Evolutionary conservation across 495 filamentous ascomycete genomes (phyloP).

Genomic region (Aspergillus mulundensis): DNA sequence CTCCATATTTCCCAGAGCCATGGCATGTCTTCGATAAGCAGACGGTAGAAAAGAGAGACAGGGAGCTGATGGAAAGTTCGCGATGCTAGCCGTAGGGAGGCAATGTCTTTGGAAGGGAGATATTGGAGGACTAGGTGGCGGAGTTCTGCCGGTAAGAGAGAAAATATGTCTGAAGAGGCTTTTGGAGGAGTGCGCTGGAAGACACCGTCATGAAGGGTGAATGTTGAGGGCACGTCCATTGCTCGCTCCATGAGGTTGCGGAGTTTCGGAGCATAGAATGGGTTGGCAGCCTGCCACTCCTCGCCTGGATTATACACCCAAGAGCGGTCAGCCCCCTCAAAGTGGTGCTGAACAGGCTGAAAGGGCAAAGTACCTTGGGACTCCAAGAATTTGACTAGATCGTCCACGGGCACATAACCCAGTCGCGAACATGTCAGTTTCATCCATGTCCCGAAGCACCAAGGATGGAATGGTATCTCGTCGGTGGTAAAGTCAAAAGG

Average conservation of each 20-base stretch:
- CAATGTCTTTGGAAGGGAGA: conserved; percentile 23
- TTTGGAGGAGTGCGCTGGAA: not conserved
- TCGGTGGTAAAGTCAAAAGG: too few relatives aligned
- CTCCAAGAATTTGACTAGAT: conserved; percentile 14
- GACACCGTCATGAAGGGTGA: too few relatives aligned
- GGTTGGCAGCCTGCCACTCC: conserved; percentile 29
- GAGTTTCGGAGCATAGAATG: conserved; percentile 25
- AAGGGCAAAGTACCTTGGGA: conserved; percentile 9
- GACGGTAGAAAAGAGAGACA: conserved; percentile 20
- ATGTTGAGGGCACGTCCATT: too few relatives aligned
- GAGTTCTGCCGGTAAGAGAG: conserved; percentile 23
- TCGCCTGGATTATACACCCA: conserved; percentile 8
- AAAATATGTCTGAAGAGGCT: conserved; percentile 21
- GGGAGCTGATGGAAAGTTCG: conserved; percentile 24
- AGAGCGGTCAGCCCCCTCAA: conserved; percentile 9
- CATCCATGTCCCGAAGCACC: conserved; percentile 33
- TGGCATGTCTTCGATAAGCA: conserved; percentile 28
- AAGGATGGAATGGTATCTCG: conserved; percentile 32
- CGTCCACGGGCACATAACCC: conserved; percentile 13
- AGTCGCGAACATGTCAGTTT: conserved; percentile 20
- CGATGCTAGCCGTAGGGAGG: conserved; percentile 17
- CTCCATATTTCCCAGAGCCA: conserved; percentile 30
- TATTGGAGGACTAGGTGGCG: too few relatives aligned
- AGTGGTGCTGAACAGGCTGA: too few relatives aligned
- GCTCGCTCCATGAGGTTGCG: too few relatives aligned